A percentile compares a stretch with the other conserved stretches of the same genome.
These are phyloP conservation scores for Plasmopara muralis DNA, from an alignment of 352 stramenopile species.

Conservation along the genomic window DNA sequence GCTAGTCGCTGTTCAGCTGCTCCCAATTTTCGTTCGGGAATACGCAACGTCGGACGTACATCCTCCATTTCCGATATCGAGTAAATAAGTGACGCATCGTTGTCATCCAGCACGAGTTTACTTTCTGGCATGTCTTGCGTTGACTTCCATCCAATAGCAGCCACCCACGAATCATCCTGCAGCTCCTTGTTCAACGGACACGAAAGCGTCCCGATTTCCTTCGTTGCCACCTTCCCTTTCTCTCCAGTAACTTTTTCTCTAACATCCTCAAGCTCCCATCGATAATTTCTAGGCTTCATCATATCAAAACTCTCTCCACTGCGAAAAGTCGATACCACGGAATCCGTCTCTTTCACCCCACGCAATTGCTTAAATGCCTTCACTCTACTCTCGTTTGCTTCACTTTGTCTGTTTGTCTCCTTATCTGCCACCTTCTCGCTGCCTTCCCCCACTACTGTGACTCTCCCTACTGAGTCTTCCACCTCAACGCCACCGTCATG, in stretches of 20 bases:
- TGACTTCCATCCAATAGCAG: constrained; percentile 72
- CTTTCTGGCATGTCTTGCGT: constrained; percentile 76
- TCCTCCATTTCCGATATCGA: constrained; percentile 75
- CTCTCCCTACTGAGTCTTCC: constrained; percentile 32
- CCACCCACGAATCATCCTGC: constrained; percentile 62
- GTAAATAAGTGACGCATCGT: constrained; percentile 73
- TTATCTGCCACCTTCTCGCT: constrained; percentile 6
- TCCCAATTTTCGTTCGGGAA: constrained; percentile 75
- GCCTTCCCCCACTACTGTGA: constrained; percentile 13
- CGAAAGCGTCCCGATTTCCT: constrained; percentile 15
- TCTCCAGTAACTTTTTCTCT: constrained; percentile 9
- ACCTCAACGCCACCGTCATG: constrained; percentile 36
- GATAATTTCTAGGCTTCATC: constrained; percentile 65
- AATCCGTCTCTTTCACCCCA: constrained; percentile 20
- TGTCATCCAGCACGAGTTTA: constrained; percentile 78
- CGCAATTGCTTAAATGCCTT: constrained; percentile 32
- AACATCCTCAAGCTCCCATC: constrained; percentile 52
- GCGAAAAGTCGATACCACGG: constrained; percentile 2
- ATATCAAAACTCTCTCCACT: constrained; percentile 58
- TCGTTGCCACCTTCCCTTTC: constrained; percentile 9
- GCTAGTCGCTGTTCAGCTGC: constrained; percentile 65
- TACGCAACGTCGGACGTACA: constrained; percentile 69
- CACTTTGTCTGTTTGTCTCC: background rate
- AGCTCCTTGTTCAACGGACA: constrained; percentile 67
- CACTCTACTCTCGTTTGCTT: constrained; percentile 13